Evolutionary conservation across 805 yeast genomes (phyloP), one percentile per base, ranked within the genome.

Genomic region (Myxozyma sirexii): DNA sequence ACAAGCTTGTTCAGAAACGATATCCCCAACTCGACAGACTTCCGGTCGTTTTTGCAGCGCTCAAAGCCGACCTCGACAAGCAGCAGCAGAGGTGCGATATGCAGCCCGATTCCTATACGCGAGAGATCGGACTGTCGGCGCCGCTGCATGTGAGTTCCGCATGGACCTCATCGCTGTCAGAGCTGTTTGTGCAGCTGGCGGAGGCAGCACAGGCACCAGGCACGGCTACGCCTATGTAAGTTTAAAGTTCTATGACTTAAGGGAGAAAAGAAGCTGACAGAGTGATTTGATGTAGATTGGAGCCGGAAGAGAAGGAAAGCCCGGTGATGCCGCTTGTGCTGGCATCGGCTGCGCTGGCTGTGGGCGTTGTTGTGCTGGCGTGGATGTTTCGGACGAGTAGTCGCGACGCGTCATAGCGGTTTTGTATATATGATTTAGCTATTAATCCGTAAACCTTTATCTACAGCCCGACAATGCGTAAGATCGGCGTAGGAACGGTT

Each of bases 21-120:
- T 84, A 87, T 68, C 82, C 84, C 1, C 75, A 77, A 33, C 74
- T 86, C 19, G 82, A 86, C 65, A 80, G 81, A 54, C 75, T 94
- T 1, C 99, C 99, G 0, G 81, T 87, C 3, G 85, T 94, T 0
- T 89, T 86, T 69, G 97, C 92, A 0, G 99, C 97, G 0, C 76
- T 92, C 37, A 94, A 94, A 70, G 98, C 99, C 0, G 99, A 94
- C 73, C 77, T 90, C 38, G 99, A 94, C 72, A 85, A 96, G 66
- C 98, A 92, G 71, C 97, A 93, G 69, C 99, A 94, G 69, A 74
- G 99, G 38, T 84, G 87, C 39, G 88, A 83, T 56, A 76, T 81
- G 4, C 97, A 90, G 70, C 99, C 99, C 0, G 98, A 94, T 67
- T 86, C 84, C 27, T 91, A 85, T 69, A 86, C 97, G 0, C 77